phyloP scores from a whole-genome alignment of 352 stramenopile genomes.

The Peronosclerospora sorghi region DNA sequence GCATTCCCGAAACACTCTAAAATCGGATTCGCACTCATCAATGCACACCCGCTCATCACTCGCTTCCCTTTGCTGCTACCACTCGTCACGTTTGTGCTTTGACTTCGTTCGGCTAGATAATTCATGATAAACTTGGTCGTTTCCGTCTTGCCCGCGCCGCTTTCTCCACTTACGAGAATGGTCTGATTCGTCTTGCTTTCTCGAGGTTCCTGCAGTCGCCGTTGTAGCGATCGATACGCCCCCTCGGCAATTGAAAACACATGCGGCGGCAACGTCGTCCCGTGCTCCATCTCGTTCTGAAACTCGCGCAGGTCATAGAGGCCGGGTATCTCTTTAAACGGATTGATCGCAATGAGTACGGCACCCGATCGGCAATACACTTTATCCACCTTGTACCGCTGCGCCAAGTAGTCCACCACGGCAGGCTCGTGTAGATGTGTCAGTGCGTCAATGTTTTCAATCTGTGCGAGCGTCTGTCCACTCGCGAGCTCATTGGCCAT shows the following conservation, averaged over 20 bases:
- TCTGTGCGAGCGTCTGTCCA: slow-evolving; percentile 29
- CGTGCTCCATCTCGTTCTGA: slow-evolving; percentile 17
- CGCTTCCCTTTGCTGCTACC: slow-evolving; percentile 6
- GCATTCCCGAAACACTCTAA: slow-evolving; percentile 82
- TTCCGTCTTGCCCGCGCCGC: slow-evolving; percentile 91
- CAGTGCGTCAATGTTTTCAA: slow-evolving; percentile 64
- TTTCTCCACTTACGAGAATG: slow-evolving; percentile 94
- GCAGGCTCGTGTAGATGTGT: slow-evolving; percentile 71
- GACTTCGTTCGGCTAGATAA: slow-evolving; percentile 34
- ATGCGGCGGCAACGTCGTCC: slow-evolving; percentile 42
- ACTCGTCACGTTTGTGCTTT: neutral
- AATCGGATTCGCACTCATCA: slow-evolving; percentile 81
- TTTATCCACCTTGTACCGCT: slow-evolving; percentile 58
- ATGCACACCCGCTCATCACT: slow-evolving; percentile 34
- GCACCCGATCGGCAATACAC: slow-evolving; percentile 68
- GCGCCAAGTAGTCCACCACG: slow-evolving; percentile 68
- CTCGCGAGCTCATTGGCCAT: slow-evolving; percentile 32
- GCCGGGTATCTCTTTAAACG: slow-evolving; percentile 56
- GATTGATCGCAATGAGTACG: slow-evolving; percentile 72
- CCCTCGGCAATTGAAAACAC: slow-evolving; percentile 74
- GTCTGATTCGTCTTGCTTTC: slow-evolving; percentile 81
- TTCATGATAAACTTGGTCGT: slow-evolving; percentile 89
- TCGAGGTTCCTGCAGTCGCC: slow-evolving; percentile 26
- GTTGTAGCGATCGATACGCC: slow-evolving; percentile 49
- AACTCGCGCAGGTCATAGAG: slow-evolving; percentile 53